Evolutionary conservation across 495 filamentous ascomycete species (phyloP).

Genomic region (Penicillium diatomitis): DNA sequence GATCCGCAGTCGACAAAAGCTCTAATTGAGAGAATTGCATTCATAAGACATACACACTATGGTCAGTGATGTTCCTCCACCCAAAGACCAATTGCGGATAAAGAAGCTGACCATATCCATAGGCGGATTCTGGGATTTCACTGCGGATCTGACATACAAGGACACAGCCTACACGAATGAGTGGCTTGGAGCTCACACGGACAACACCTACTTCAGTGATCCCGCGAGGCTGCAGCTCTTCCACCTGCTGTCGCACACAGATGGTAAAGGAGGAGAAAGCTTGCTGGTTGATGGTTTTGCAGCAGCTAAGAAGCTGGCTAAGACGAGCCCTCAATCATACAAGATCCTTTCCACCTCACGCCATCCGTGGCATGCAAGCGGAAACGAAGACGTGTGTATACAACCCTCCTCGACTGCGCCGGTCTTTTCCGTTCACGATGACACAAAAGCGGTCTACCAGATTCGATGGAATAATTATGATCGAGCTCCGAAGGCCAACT

Average conservation of each 20-base stretch:
- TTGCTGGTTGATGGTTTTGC: slow-evolving; percentile 77
- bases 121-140: slow-evolving; percentile 93
- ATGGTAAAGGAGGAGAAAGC: slow-evolving; percentile 57
- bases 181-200: slow-evolving; percentile 70
- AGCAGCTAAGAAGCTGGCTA: slow-evolving; percentile 48
- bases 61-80: slow-evolving; percentile 34
- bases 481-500: slow-evolving; percentile 47
- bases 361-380: slow-evolving; percentile 70
- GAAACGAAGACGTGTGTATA: slow-evolving; percentile 74
- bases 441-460: slow-evolving; percentile 40
- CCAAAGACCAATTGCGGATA: not conserved
- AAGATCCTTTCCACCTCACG: slow-evolving; percentile 37
- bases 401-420: slow-evolving; percentile 51
- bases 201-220: slow-evolving; percentile 89
- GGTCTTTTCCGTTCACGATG: slow-evolving; percentile 49
- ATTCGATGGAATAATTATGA: slow-evolving; percentile 92
- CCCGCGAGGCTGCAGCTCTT: slow-evolving; percentile 85
- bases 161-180: slow-evolving; percentile 91
- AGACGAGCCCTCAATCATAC: slow-evolving; percentile 41
- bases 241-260: slow-evolving; percentile 71
- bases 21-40: slow-evolving; percentile 69
- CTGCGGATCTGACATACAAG: slow-evolving; percentile 72
- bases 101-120: slow-evolving; percentile 1
- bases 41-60: slow-evolving; percentile 82
- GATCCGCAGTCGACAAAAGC: slow-evolving; percentile 58